Evolutionary conservation across 164 flowering plant genomes (phyloP).

Genomic region (Buxus sempervirens): DNA sequence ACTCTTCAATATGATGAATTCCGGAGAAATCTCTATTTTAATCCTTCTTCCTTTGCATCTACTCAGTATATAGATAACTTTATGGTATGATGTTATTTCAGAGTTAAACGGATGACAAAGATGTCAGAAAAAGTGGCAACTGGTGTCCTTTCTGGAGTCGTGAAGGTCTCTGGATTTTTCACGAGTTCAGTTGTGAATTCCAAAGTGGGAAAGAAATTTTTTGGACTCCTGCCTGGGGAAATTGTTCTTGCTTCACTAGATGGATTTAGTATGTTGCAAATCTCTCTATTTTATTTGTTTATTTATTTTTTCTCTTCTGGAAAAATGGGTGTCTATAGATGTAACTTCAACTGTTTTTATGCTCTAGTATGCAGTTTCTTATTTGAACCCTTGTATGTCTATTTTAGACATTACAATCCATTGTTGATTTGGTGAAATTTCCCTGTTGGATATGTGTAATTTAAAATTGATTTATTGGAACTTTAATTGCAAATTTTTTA

Average conservation of each 20-base stretch:
- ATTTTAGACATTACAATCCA: too few species aligned
- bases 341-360: too few species aligned
- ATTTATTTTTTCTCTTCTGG: too few species aligned
- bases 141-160: constrained; percentile 84
- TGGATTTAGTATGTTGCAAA: constrained; percentile 68
- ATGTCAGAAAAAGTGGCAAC: constrained; percentile 75
- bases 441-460: too few species aligned
- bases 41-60: too few species aligned
- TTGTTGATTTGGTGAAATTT: too few species aligned
- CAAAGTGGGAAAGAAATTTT: constrained; percentile 72
- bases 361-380: too few species aligned
- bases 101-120: constrained; percentile 78
- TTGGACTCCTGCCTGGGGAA: constrained; percentile 83
- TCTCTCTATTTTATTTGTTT: neutral
- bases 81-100: constrained; percentile 12
- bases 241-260: constrained; percentile 84
- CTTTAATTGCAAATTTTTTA: too few species aligned
- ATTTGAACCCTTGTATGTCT: too few species aligned
- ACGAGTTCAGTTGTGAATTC: constrained; percentile 75
- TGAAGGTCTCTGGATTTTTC: constrained; percentile 74
- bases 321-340: too few species aligned
- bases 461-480: too few species aligned
- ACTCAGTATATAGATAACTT: too few species aligned
- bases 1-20: neutral
- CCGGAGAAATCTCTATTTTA: neutral